These are phyloP conservation scores for Ophiocordyceps camponoti-rufipedis DNA, from an alignment of 2,329 filamentous ascomycete genomes.

Conservation along the genomic window DNA sequence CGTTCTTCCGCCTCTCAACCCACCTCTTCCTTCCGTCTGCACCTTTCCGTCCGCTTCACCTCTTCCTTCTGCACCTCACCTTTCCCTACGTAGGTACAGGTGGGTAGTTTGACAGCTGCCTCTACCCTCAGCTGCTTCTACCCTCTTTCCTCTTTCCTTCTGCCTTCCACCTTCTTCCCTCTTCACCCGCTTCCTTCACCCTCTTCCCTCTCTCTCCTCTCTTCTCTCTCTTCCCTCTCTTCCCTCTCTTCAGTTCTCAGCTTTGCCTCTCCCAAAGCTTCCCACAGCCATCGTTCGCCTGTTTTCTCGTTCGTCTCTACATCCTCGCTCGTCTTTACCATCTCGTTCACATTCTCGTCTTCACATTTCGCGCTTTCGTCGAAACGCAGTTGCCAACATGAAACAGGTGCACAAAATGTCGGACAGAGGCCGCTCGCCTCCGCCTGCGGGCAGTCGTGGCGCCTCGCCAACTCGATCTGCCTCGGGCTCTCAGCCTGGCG, in stretches of 20 bases:
- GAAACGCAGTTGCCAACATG: not conserved
- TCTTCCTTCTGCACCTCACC: no score
- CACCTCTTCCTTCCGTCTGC: no score
- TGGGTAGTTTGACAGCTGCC: not conserved
- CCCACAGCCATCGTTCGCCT: no score
- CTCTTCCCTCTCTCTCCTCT: slow-evolving; percentile 1
- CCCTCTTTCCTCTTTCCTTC: not conserved
- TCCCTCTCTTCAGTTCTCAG: not conserved
- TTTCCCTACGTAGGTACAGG: no score
- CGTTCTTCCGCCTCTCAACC: no score
- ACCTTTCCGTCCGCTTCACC: no score
- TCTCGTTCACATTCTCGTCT: not conserved
- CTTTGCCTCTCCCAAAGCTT: not conserved
- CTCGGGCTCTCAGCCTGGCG: slow-evolving; percentile 2
- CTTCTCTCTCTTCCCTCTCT: not conserved
- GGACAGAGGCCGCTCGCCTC: slow-evolving; percentile 12
- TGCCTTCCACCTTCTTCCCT: not conserved
- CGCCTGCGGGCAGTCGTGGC: slow-evolving; percentile 3
- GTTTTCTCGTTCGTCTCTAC: no score
- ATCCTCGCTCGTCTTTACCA: not conserved
- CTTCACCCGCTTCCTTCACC: not conserved
- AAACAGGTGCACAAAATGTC: slow-evolving; percentile 10
- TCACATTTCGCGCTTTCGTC: not conserved
- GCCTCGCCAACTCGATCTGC: slow-evolving; percentile 6
- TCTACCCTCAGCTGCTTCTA: slow-evolving; percentile 1